phyloP scores from a whole-genome alignment of 2,329 filamentous ascomycete species.

The Claviceps purpurea region DNA sequence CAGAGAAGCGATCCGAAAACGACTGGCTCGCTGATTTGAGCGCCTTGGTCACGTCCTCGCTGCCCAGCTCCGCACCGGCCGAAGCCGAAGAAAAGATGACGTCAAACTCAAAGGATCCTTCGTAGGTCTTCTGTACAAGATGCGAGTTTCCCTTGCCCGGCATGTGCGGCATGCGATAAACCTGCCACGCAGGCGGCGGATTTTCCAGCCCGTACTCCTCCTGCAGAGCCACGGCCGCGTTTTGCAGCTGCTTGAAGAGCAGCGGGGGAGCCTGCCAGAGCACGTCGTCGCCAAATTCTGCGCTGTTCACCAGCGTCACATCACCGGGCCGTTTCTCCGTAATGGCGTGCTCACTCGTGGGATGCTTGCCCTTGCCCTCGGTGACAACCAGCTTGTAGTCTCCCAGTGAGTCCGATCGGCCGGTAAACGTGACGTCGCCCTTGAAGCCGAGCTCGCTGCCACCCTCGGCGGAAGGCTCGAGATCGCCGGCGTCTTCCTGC shows the following conservation, averaged over 20 bases:
- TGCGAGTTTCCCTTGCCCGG: constrained; percentile 69
- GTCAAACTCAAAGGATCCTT: constrained; percentile 86
- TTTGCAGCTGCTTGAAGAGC: constrained; percentile 40
- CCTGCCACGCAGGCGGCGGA: constrained; percentile 71
- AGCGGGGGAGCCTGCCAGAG: constrained; percentile 75
- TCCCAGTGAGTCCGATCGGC: constrained; percentile 58
- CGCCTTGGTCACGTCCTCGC: constrained; percentile 54
- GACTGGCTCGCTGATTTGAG: constrained; percentile 51
- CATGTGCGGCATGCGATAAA: constrained; percentile 63
- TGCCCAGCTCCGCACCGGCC: constrained; percentile 38
- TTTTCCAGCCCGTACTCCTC: constrained; percentile 41
- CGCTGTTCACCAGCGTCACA: constrained; percentile 61
- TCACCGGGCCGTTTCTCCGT: constrained; percentile 58
- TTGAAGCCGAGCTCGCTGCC: constrained; percentile 36
- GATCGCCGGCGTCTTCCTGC: constrained; percentile 57
- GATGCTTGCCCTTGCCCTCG: constrained; percentile 49
- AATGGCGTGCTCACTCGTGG: constrained; percentile 50
- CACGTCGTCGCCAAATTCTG: constrained; percentile 50
- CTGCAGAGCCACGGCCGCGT: constrained; percentile 35
- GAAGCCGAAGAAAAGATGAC: constrained; percentile 77
- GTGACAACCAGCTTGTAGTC: constrained; percentile 70
- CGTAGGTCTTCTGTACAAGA: constrained; percentile 80
- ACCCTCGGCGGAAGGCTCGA: constrained; percentile 43
- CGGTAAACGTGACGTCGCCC: constrained; percentile 54
- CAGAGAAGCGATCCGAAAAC: constrained; percentile 63